phyloP scores from a whole-genome alignment of 768 basidiomycete genomes.

The Cystobasidium ongulense region DNA sequence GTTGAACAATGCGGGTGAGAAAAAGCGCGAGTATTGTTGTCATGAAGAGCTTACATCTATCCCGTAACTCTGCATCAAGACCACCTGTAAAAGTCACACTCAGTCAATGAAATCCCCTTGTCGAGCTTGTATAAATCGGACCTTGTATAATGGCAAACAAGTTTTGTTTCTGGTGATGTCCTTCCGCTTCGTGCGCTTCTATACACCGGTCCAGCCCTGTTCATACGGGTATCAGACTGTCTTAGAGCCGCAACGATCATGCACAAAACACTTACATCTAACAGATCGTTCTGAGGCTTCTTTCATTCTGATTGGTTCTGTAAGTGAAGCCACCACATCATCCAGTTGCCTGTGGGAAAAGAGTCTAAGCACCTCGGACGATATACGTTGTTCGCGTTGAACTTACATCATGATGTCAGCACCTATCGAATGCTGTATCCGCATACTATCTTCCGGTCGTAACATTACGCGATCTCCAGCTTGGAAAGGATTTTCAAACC shows the following conservation, averaged over 20 bases:
- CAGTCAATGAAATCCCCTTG: too few species aligned
- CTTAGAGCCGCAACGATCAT: not conserved
- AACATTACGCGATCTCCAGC: slow-evolving; percentile 23
- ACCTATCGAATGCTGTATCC: slow-evolving; percentile 80
- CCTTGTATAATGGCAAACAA: slow-evolving; percentile 85
- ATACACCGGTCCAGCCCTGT: slow-evolving; percentile 77
- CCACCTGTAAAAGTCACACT: slow-evolving; percentile 48
- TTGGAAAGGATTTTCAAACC: slow-evolving; percentile 48
- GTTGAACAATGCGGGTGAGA: not conserved
- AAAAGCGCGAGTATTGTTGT: too few species aligned
- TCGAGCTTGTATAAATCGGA: too few species aligned
- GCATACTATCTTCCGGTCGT: slow-evolving; percentile 83
- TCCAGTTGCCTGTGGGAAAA: slow-evolving; percentile 34
- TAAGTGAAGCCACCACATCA: slow-evolving; percentile 64
- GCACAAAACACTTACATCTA: slow-evolving; percentile 48
- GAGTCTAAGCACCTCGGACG: too few species aligned
- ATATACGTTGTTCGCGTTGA: too few species aligned
- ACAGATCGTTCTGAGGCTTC: slow-evolving; percentile 84
- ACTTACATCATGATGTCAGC: slow-evolving; percentile 93
- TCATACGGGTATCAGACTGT: not conserved
- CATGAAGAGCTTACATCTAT: slow-evolving; percentile 49
- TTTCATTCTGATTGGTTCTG: slow-evolving; percentile 66
- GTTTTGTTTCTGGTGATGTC: slow-evolving; percentile 62
- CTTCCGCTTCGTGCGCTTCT: slow-evolving; percentile 60
- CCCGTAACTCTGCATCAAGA: slow-evolving; percentile 61